Percentiles rank a stretch among this genome's conserved stretches.
Conservation (phyloP, 2,329 filamentous ascomycete genomes). For the Alternaria sp. region DNA sequence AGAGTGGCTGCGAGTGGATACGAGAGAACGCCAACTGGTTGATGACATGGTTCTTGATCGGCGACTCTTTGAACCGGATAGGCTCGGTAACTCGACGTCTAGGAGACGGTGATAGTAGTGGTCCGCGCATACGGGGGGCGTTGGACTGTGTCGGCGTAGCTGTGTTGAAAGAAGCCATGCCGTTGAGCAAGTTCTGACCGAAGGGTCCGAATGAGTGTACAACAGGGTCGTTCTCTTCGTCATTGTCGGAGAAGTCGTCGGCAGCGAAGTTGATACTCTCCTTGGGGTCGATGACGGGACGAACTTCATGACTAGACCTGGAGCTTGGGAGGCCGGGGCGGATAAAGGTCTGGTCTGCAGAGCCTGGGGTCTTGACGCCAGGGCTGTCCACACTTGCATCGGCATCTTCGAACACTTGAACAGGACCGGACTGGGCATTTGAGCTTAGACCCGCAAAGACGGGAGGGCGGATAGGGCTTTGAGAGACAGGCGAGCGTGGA, state of each 20-base stretch:
- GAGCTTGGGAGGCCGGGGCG: conserved; percentile 34
- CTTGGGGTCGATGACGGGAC: conserved; percentile 24
- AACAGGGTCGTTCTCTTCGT: conserved; percentile 96
- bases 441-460: conserved; percentile 48
- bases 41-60: conserved; percentile 82
- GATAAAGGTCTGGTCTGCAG: conserved; percentile 40
- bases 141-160: conserved; percentile 60
- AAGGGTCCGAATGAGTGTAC: conserved; percentile 92
- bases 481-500: conserved; percentile 80
- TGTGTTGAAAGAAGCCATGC: conserved; percentile 77
- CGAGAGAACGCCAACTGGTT: conserved; percentile 97
- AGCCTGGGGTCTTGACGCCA: conserved; percentile 27
- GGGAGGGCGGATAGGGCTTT: conserved; percentile 62
- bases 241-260: conserved; percentile 71
- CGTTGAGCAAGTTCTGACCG: conserved; percentile 81
- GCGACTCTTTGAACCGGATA: conserved; percentile 46
- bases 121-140: conserved; percentile 33
- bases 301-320: conserved; percentile 24
- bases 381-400: conserved; percentile 36
- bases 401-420: conserved; percentile 50
- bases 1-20: conserved; percentile 87
- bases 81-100: conserved; percentile 32
- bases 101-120: conserved; percentile 39
- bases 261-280: conserved; percentile 40
- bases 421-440: conserved; percentile 26